A percentile compares a stretch with the other conserved stretches of the same genome.
Evolutionary conservation across 106 monocot genomes (phyloP).

Genomic region (Phalaenopsis aphrodite): DNA sequence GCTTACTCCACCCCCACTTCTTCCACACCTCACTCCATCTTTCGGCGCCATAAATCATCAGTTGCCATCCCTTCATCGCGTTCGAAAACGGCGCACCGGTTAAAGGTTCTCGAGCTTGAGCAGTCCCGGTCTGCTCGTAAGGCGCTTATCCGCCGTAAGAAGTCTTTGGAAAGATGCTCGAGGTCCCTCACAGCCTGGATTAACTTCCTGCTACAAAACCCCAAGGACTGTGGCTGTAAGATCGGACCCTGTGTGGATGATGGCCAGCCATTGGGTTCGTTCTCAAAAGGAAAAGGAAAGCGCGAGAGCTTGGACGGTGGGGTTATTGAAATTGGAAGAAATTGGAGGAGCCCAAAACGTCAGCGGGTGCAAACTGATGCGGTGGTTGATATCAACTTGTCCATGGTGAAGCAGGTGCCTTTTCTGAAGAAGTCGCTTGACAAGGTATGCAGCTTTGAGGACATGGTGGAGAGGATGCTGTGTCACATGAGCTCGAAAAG

Average conservation of each 20-base stretch:
- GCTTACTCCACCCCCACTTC: slow-evolving; percentile 1
- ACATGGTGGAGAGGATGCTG: slow-evolving; percentile 37
- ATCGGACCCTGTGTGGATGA: not conserved
- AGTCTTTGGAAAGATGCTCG: slow-evolving; percentile 18
- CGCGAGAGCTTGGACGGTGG: slow-evolving; percentile 18
- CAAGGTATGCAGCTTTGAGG: slow-evolving; percentile 41
- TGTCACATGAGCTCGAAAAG: slow-evolving; percentile 28
- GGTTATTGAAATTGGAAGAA: not conserved
- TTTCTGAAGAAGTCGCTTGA: slow-evolving; percentile 23
- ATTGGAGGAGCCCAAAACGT: slow-evolving; percentile 29
- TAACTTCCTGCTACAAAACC: slow-evolving; percentile 37
- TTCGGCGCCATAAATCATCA: slow-evolving; percentile 8
- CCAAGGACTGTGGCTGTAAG: slow-evolving; percentile 25
- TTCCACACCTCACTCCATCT: not conserved
- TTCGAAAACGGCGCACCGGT: slow-evolving; percentile 25
- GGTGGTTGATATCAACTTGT: not conserved
- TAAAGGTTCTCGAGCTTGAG: slow-evolving; percentile 42
- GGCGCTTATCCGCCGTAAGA: slow-evolving; percentile 20
- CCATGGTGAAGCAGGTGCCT: not conserved
- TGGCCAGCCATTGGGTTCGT: not conserved
- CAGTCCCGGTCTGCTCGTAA: slow-evolving; percentile 43
- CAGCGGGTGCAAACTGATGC: not conserved
- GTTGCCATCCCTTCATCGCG: slow-evolving; percentile 3
- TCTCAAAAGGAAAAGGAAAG: slow-evolving; percentile 20
- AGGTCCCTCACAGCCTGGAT: slow-evolving; percentile 37